Evolutionary conservation across 331 rosid species (phyloP).

Genomic region (Malus hybrid): DNA sequence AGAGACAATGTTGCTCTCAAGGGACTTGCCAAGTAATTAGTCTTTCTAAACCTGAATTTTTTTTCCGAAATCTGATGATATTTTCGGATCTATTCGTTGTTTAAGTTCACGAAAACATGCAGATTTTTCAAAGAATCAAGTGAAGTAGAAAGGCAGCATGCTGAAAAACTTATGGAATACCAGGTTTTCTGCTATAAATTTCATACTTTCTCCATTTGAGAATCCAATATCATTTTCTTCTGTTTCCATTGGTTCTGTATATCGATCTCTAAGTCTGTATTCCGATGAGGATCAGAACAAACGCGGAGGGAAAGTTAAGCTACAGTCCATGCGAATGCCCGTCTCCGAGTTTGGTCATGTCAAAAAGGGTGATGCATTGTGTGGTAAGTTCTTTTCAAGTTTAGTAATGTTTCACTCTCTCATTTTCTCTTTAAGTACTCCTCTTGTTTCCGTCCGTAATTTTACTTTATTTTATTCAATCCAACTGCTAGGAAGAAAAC

Average conservation of each 20-base stretch:
- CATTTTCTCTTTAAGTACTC: too few species aligned
- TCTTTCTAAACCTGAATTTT: not conserved
- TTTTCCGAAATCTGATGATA: not conserved
- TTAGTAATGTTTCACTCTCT: too few species aligned
- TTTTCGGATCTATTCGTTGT: not conserved
- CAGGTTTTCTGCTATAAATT: conserved; percentile 16
- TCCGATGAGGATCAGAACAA: conserved; percentile 17
- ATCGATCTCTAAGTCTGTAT: not conserved
- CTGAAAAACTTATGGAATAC: conserved; percentile 32
- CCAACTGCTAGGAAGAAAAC: too few species aligned
- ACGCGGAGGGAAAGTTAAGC: conserved; percentile 38
- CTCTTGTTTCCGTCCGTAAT: too few species aligned
- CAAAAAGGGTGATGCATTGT: conserved; percentile 40
- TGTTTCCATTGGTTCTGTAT: not conserved
- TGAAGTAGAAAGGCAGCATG: conserved; percentile 30
- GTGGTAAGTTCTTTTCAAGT: conserved; percentile 13
- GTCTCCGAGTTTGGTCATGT: conserved; percentile 28
- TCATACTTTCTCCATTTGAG: not conserved
- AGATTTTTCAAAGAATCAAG: conserved; percentile 39
- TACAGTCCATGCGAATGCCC: conserved; percentile 28
- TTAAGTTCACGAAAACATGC: not conserved
- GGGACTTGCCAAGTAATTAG: conserved; percentile 37
- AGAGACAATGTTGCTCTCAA: conserved; percentile 44
- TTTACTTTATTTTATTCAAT: not conserved
- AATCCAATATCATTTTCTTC: not conserved